A percentile compares a stretch with the other conserved stretches of the same genome.
Conservation (phyloP, 73 alveolate genomes). For the Symbiodinium natans region DNA sequence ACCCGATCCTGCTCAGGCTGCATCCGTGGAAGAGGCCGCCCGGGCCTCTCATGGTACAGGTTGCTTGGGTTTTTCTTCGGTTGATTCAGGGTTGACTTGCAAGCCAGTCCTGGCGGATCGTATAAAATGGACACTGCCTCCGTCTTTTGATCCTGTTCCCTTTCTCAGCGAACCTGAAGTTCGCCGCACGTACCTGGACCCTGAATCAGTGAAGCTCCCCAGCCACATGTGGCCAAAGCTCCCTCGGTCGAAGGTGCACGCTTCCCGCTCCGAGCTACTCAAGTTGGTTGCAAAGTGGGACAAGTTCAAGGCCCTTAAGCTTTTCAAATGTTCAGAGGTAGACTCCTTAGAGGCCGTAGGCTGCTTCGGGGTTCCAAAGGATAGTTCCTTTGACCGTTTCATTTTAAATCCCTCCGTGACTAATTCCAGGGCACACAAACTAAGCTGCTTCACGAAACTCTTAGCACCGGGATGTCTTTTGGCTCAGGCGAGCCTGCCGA, state of each 20-base stretch:
- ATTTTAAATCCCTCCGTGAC: neutral
- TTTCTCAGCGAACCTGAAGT: neutral
- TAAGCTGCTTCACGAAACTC: neutral
- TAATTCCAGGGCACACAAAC: neutral
- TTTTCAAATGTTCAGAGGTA: neutral
- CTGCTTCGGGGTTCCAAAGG: neutral
- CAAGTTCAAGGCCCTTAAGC: neutral
- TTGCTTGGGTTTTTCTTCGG: too few species aligned
- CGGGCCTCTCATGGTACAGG: too few species aligned
- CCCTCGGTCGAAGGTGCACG: neutral
- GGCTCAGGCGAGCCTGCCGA: neutral
- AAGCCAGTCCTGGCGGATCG: neutral
- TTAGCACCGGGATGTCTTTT: neutral
- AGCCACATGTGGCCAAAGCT: neutral
- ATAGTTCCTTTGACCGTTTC: neutral
- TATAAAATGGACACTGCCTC: conserved; percentile 8
- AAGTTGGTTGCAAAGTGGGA: neutral
- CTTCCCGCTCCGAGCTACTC: neutral
- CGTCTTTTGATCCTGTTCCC: neutral
- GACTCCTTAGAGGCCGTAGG: neutral
- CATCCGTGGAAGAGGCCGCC: too few species aligned
- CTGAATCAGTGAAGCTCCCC: neutral
- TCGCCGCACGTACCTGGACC: neutral
- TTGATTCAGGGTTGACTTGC: neutral
- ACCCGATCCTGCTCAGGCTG: too few species aligned